These are phyloP conservation scores for Lasiodiplodia citricola DNA, from an alignment of 2,329 filamentous ascomycete species.

Conservation along the genomic window DNA sequence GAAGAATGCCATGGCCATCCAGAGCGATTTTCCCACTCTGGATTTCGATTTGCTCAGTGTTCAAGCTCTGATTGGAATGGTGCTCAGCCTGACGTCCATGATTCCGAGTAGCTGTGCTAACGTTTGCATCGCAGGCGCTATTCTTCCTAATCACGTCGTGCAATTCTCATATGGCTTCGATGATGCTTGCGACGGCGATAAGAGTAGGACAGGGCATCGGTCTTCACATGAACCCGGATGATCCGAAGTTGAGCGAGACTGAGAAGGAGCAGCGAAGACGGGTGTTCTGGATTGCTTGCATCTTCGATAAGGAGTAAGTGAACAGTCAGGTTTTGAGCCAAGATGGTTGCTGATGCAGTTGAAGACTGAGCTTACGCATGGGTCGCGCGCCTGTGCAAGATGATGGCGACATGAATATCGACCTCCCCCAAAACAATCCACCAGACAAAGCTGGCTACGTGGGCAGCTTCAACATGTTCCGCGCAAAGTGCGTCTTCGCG, in stretches of 20 bases:
- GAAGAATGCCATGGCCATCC: conserved; percentile 6
- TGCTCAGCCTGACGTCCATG: background rate
- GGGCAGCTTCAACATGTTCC: background rate
- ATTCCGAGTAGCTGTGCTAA: background rate
- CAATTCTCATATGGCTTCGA: conserved; percentile 11
- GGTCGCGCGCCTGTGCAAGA: background rate
- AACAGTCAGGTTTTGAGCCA: background rate
- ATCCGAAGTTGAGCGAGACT: background rate
- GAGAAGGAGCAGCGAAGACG: conserved; percentile 11
- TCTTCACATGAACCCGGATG: background rate
- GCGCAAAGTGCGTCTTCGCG: background rate
- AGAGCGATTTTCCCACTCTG: background rate
- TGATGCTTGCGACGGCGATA: conserved; percentile 13
- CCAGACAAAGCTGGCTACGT: background rate
- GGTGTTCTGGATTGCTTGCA: conserved; percentile 8
- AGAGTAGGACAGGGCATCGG: conserved; percentile 1
- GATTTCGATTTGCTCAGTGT: conserved; percentile 1
- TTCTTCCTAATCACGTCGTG: conserved; percentile 5
- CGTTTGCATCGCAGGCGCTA: background rate
- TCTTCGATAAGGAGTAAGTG: conserved; percentile 14
- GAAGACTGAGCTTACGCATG: conserved; percentile 4
- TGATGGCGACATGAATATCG: background rate
- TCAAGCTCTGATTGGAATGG: conserved; percentile 13
- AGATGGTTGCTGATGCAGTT: background rate
- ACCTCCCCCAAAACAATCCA: background rate